phyloP scores from a whole-genome alignment of 1,284 basidiomycete genomes.

The Fomitopsis pinicola region DNA sequence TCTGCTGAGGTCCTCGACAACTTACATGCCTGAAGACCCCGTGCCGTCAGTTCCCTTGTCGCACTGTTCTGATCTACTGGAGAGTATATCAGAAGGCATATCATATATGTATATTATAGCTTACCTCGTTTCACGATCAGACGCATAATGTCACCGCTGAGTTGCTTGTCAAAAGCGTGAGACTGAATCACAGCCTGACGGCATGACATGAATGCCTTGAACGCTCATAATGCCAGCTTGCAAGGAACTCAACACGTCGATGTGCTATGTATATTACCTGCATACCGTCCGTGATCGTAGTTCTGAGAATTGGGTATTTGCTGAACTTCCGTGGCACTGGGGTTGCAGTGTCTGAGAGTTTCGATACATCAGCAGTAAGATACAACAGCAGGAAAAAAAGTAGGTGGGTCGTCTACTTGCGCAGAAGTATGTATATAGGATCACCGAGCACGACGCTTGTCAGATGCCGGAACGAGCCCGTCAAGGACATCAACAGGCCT shows the following conservation, averaged over 20 bases:
- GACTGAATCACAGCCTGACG: too few relatives aligned
- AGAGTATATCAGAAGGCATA: conserved; percentile 5
- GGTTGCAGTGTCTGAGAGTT: neutral
- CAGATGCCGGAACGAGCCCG: conserved; percentile 92
- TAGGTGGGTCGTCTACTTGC: conserved; percentile 47
- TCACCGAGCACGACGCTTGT: conserved; percentile 90
- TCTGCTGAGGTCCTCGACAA: conserved; percentile 26
- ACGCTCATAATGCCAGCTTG: neutral
- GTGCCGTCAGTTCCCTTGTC: neutral
- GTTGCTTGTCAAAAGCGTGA: neutral
- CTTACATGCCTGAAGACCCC: neutral
- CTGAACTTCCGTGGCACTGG: too few relatives aligned
- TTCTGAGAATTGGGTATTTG: too few relatives aligned
- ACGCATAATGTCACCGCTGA: neutral
- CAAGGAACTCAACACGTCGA: too few relatives aligned
- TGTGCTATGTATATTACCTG: too few relatives aligned
- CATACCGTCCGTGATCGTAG: too few relatives aligned
- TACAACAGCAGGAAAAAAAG: conserved; percentile 3
- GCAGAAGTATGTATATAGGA: conserved; percentile 86
- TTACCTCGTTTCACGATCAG: neutral
- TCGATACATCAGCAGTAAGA: neutral
- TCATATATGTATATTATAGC: conserved; percentile 1
- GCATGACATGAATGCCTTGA: too few relatives aligned
- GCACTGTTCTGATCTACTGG: neutral
- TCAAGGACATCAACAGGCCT: conserved; percentile 93